Evolutionary conservation across 2,329 filamentous ascomycete genomes (phyloP).

Genomic region (Ophiocordyceps unilateralis): DNA sequence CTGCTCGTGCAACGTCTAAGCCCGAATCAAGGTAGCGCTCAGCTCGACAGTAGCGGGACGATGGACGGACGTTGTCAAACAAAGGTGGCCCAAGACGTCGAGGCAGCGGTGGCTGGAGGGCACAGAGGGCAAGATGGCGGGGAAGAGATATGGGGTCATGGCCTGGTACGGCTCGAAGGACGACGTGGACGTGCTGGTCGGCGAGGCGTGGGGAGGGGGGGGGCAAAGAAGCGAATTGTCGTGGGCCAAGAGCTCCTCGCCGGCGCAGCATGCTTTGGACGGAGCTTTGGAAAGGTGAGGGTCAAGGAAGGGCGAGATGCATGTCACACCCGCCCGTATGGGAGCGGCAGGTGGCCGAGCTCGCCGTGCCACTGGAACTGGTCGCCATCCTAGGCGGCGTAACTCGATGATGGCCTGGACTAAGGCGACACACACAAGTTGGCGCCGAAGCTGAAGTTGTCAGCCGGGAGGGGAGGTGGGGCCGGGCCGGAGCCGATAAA

Average conservation of each 20-base stretch:
- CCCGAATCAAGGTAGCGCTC: constrained; percentile 27
- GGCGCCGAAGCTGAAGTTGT: constrained; percentile 45
- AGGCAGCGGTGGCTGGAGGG: constrained; percentile 33
- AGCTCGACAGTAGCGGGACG: constrained; percentile 16
- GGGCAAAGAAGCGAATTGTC: constrained; percentile 46
- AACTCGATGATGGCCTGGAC: constrained; percentile 54
- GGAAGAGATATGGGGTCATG: constrained; percentile 70
- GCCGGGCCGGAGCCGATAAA: too few relatives aligned
- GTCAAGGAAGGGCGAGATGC: constrained; percentile 54
- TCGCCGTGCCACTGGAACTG: constrained; percentile 42
- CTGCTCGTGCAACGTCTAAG: constrained; percentile 32
- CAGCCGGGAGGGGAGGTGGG: background rate
- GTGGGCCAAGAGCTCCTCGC: constrained; percentile 56
- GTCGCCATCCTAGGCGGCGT: constrained; percentile 21
- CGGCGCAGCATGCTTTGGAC: constrained; percentile 23
- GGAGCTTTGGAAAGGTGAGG: constrained; percentile 25
- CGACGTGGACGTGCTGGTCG: constrained; percentile 39
- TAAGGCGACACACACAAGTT: constrained; percentile 47
- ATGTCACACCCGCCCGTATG: constrained; percentile 45
- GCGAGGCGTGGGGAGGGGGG: constrained; percentile 33
- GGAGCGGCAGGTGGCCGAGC: constrained; percentile 41
- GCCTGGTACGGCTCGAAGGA: constrained; percentile 59
- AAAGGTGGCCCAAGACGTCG: constrained; percentile 37
- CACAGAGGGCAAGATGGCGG: constrained; percentile 32
- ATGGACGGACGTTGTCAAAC: constrained; percentile 23